Conservation (phyloP, 345 rosid genomes). For the Boechera stricta region DNA sequence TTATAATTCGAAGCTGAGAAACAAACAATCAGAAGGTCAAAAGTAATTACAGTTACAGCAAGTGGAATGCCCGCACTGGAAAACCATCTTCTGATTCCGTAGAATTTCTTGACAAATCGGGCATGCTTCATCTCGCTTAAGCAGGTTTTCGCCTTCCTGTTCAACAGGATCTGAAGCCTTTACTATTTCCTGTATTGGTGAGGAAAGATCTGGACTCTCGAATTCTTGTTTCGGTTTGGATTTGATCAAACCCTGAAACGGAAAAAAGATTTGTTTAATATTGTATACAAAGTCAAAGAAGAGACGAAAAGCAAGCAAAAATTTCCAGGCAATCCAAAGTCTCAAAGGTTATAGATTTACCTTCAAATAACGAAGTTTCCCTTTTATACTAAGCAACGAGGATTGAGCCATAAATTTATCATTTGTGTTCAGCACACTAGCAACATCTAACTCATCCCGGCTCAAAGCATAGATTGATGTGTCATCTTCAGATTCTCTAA, state of each 20-base stretch:
- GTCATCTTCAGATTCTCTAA: slow-evolving; percentile 77
- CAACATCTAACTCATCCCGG: slow-evolving; percentile 71
- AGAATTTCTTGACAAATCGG: slow-evolving; percentile 89
- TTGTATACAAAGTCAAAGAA: not conserved
- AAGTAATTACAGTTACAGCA: slow-evolving; percentile 86
- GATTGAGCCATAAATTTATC: slow-evolving; percentile 81
- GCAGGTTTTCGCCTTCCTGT: slow-evolving; percentile 47
- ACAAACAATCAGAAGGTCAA: slow-evolving; percentile 15
- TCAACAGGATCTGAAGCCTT: slow-evolving; percentile 44
- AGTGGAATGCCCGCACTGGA: slow-evolving; percentile 88
- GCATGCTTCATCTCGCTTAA: slow-evolving; percentile 74
- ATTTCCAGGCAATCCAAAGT: slow-evolving; percentile 16
- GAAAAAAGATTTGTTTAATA: slow-evolving; percentile 6
- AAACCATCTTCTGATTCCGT: slow-evolving; percentile 88
- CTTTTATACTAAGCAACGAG: slow-evolving; percentile 64
- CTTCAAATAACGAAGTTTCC: slow-evolving; percentile 94
- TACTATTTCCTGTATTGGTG: slow-evolving; percentile 46
- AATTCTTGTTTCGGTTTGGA: slow-evolving; percentile 60
- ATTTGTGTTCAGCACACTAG: slow-evolving; percentile 71
- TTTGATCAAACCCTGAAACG: slow-evolving; percentile 73
- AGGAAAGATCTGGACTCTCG: slow-evolving; percentile 53
- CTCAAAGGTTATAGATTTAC: slow-evolving; percentile 47
- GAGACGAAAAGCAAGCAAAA: not conserved
- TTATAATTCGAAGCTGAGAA: not conserved
- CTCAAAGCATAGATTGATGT: slow-evolving; percentile 77